Conservation (phyloP, 495 filamentous ascomycete species). For the Annulohypoxylon stygium region DNA sequence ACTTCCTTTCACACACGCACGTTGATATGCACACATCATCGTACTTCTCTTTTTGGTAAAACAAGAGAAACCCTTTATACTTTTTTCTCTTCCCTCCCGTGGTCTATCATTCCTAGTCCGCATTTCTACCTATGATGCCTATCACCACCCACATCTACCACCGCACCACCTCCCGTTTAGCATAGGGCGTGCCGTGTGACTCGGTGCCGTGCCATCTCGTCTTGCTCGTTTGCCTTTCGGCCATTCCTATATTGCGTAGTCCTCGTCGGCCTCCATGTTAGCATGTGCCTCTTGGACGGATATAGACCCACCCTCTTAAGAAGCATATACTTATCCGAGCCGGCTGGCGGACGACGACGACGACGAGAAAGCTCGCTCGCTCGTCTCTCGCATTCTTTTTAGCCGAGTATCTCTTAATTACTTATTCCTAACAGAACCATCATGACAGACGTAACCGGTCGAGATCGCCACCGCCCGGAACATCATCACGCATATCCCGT, state of each 20-base stretch:
- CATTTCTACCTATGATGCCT: constrained; percentile 34
- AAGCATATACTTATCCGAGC: constrained; percentile 16
- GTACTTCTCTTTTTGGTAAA: constrained; percentile 27
- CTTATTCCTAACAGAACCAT: constrained; percentile 39
- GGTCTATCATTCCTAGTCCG: constrained; percentile 6
- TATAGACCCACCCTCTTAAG: constrained; percentile 25
- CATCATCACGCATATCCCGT: constrained; percentile 54
- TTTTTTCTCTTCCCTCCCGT: constrained; percentile 14
- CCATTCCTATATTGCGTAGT: constrained; percentile 21
- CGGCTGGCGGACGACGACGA: constrained; percentile 15
- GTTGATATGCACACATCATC: constrained; percentile 7
- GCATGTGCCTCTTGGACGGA: constrained; percentile 17
- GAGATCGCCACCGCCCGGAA: constrained; percentile 43
- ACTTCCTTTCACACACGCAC: constrained; percentile 4
- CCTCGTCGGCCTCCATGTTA: constrained; percentile 13
- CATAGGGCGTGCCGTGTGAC: constrained; percentile 39
- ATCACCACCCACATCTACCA: constrained; percentile 17
- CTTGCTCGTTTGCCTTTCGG: constrained; percentile 14
- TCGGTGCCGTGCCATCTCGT: constrained; percentile 7
- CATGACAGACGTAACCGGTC: constrained; percentile 44
- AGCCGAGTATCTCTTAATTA: constrained; percentile 40
- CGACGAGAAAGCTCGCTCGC: constrained; percentile 13
- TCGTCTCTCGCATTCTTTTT: constrained; percentile 28
- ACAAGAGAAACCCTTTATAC: background rate
- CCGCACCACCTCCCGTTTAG: constrained; percentile 24